Conservation (phyloP, 345 rosid genomes). For the Melaleuca alternifolia region DNA sequence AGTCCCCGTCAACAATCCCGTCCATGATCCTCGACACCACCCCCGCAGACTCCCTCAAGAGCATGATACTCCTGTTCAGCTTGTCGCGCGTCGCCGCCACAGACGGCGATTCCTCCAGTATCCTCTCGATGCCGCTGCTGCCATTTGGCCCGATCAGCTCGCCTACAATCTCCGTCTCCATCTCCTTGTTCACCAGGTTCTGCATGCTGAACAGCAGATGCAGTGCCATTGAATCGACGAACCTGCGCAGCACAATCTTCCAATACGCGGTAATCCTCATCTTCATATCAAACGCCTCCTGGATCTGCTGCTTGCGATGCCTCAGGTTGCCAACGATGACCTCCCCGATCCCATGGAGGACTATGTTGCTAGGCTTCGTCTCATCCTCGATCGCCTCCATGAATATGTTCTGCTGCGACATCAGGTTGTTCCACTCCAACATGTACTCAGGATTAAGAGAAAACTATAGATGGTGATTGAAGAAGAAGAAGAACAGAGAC, state of each 20-base stretch:
- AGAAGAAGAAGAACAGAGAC: no score
- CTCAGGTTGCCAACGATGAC: background rate
- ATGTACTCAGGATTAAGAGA: slow-evolving; percentile 15
- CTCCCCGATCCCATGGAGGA: slow-evolving; percentile 3
- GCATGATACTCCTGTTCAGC: slow-evolving; percentile 10
- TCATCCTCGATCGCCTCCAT: background rate
- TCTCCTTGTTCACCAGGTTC: slow-evolving; percentile 7
- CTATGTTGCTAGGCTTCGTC: rapidly evolving
- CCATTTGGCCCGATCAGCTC: slow-evolving; percentile 5
- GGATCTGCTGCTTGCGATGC: background rate
- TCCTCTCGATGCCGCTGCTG: slow-evolving; percentile 4
- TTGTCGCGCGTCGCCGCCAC: slow-evolving; percentile 13
- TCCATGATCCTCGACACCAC: slow-evolving; percentile 7
- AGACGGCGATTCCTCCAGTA: slow-evolving; percentile 15
- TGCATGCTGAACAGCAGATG: slow-evolving; percentile 1
- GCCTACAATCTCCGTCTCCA: slow-evolving; percentile 3
- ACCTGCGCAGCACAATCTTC: slow-evolving; percentile 15
- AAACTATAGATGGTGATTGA: no score
- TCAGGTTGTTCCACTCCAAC: slow-evolving; percentile 9
- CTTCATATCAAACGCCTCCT: slow-evolving; percentile 13
- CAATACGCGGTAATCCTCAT: slow-evolving; percentile 20
- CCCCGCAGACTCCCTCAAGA: slow-evolving; percentile 8
- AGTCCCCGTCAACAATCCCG: background rate
- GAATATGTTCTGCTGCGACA: background rate
- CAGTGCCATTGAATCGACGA: slow-evolving; percentile 13